Evolutionary conservation across 2,329 filamentous ascomycete species (phyloP), one percentile per base, ranked within the genome.

Genomic region (Leptodontidium sp.): DNA sequence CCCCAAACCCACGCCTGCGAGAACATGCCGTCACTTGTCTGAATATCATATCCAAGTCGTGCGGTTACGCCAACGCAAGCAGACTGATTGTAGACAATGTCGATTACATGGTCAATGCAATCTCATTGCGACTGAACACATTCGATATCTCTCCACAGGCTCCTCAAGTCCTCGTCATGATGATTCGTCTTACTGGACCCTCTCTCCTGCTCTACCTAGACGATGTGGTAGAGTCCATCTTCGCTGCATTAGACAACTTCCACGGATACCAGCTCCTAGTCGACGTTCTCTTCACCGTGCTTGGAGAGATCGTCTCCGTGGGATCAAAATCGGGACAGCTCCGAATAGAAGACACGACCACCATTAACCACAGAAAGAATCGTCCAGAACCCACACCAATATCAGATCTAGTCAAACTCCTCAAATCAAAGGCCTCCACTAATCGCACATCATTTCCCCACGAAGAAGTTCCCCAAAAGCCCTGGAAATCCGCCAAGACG

Each of bases 41-140:
- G 15, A 96, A 98, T 76, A 88, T 89, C 21, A 84, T 98, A n/a
- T 91, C 95, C 0, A 77, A 80, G 2, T 86, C 91, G 0, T 98
- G 93, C 75, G 88, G 87, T 1, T 99, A 98, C 75, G 70, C 77
- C 0, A 90, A 86, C 74, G 91, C 95, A 4, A 91, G 91, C 32
- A 89, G 92, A 17, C 83, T 99, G 72, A 90, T 99, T 49, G 87
- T 98, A 35, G 89, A 92, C 64, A 99, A 99, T 70, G 94, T 93
- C 17, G 96, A 99, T 79, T 99, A 99, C 78, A 92, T 99, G 81
- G 91, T 98, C 70, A 98, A 98, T 77, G 93, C 96, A 0, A 89
- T 99, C 17, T 93, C 93, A 0, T 81, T 98, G 69, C 92, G 94
- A 70, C 86, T 99, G 8, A 98, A 97, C 75, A 93, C 93, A 0